Evolutionary conservation across 164 flowering plant species (phyloP).

Genomic region (Annona squamosa): DNA sequence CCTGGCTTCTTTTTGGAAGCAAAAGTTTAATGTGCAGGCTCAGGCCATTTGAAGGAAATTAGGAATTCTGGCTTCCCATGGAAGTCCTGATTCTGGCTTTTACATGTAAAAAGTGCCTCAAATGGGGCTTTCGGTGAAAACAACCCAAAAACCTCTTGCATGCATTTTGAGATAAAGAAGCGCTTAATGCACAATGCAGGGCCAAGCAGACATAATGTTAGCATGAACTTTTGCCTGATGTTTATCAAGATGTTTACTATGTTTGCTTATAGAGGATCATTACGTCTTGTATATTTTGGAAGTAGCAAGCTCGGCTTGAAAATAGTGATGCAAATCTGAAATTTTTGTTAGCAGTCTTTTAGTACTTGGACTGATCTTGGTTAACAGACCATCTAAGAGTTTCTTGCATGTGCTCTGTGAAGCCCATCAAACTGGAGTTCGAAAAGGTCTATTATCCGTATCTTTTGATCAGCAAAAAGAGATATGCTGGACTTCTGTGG

Average conservation of each 20-base stretch:
- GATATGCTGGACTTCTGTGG: constrained; percentile 97
- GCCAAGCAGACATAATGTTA: too few species aligned
- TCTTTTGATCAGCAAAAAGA: constrained; percentile 91
- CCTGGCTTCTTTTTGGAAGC: neutral
- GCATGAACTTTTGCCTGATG: neutral
- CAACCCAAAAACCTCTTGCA: neutral
- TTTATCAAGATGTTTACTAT: neutral
- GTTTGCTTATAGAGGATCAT: neutral
- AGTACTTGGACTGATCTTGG: constrained; percentile 1
- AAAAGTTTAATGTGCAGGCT: too few species aligned
- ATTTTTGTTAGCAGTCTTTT: neutral
- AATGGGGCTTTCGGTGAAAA: neutral
- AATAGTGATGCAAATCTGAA: neutral
- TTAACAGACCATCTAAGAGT: neutral
- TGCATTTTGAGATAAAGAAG: neutral
- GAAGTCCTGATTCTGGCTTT: too few species aligned
- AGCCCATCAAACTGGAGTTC: constrained; percentile 98
- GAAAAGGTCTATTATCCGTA: constrained; percentile 98
- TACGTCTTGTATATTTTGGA: neutral
- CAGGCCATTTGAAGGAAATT: too few species aligned
- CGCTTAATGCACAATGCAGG: too few species aligned
- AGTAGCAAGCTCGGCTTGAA: neutral
- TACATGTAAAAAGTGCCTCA: too few species aligned
- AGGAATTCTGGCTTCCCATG: too few species aligned
- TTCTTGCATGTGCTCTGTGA: constrained; percentile 18